phyloP scores from a whole-genome alignment of 2,329 filamentous ascomycete species.

The Basipetospora chlamydospora region DNA sequence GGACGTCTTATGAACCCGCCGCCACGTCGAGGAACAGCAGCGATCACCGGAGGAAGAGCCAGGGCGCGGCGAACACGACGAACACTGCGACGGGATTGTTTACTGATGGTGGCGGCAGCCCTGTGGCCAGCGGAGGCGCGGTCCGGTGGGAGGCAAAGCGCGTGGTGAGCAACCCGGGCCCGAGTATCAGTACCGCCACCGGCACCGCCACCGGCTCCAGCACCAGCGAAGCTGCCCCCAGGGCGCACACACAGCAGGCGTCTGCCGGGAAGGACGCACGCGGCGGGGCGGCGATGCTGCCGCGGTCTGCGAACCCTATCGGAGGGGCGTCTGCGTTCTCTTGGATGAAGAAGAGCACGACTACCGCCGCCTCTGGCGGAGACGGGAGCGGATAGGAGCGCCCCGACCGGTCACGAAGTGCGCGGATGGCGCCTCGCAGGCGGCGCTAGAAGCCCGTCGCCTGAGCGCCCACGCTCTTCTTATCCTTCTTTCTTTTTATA shows the following conservation, averaged over 20 bases:
- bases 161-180: conserved; percentile 27
- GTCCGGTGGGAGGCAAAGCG: conserved; percentile 41
- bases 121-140: conserved; percentile 14
- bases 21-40: not conserved
- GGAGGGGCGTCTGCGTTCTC: conserved; percentile 89
- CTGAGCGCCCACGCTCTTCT: too few species aligned
- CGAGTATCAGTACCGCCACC: too few species aligned
- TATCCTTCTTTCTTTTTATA: too few species aligned
- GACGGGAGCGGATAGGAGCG: too few species aligned
- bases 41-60: conserved; percentile 1
- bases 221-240: conserved; percentile 12
- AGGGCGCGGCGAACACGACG: not conserved
- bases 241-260: conserved; percentile 22
- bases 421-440: too few species aligned
- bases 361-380: too few species aligned
- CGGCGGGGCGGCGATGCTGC: conserved; percentile 24
- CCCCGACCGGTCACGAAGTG: too few species aligned
- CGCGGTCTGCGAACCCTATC: conserved; percentile 62
- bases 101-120: conserved; percentile 15
- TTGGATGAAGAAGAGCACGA: conserved; percentile 52
- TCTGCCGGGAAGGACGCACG: not conserved
- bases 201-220: too few species aligned
- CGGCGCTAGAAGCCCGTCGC: too few species aligned
- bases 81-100: too few species aligned
- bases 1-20: conserved; percentile 36